phyloP scores from a whole-genome alignment of 345 rosid genomes.

The Dimocarpus longan region DNA sequence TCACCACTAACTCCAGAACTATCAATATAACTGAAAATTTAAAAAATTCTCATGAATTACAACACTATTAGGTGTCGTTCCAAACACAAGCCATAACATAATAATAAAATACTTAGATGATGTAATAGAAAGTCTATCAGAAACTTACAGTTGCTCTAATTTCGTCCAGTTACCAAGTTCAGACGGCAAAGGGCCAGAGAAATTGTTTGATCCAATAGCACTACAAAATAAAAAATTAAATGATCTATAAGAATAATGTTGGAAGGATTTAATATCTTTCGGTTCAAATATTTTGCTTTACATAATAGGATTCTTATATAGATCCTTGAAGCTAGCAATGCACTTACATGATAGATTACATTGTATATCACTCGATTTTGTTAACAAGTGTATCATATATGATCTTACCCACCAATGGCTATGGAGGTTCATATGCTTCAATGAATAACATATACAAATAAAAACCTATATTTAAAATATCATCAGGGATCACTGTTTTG shows the following conservation, averaged over 20 bases:
- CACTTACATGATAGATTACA: neutral
- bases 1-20: constrained; percentile 64
- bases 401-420: neutral
- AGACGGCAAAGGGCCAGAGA: constrained; percentile 65
- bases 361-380: neutral
- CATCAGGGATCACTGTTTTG: neutral
- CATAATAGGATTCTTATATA: too few species aligned
- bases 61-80: neutral
- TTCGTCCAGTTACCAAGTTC: constrained; percentile 58
- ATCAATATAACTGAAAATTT: constrained; percentile 43
- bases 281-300: too few species aligned
- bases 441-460: neutral
- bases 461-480: too few species aligned
- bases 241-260: neutral
- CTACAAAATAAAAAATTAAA: constrained; percentile 27
- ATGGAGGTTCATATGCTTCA: neutral
- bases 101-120: neutral
- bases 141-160: constrained; percentile 62
- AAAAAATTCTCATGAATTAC: neutral
- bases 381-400: neutral
- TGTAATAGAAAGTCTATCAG: neutral
- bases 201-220: constrained; percentile 53
- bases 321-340: neutral
- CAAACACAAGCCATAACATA: neutral
- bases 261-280: too few species aligned